Conservation (phyloP, 805 yeast species). For the Wickerhamiella hasegawae region DNA sequence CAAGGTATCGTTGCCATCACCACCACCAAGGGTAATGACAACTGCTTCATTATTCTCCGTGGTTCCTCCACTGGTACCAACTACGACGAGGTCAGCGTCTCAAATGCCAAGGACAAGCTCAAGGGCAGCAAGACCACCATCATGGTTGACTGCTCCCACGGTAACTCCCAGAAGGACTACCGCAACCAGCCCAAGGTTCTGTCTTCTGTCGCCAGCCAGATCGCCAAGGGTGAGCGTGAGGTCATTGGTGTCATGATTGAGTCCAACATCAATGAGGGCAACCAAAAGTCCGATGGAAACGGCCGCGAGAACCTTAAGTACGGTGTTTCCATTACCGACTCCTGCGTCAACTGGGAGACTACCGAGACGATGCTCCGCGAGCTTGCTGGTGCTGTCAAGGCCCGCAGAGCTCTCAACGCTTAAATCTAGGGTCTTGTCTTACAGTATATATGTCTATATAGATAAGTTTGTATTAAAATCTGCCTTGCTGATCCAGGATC, state of each 20-base stretch:
- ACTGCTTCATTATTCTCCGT: constrained; percentile 80
- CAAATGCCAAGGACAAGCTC: constrained; percentile 28
- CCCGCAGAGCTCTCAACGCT: constrained; percentile 38
- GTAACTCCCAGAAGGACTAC: constrained; percentile 83
- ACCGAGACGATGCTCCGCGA: constrained; percentile 57
- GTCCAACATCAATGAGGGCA: constrained; percentile 79
- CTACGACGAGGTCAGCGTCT: constrained; percentile 61
- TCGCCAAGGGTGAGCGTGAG: constrained; percentile 52
- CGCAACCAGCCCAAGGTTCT: constrained; percentile 88
- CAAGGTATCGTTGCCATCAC: constrained; percentile 94
- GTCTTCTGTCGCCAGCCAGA: constrained; percentile 58
- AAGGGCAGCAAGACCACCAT: constrained; percentile 34
- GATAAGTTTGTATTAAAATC: background rate
- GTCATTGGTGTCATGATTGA: constrained; percentile 96
- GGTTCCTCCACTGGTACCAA: constrained; percentile 94
- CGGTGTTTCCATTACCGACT: constrained; percentile 95
- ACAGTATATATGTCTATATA: background rate
- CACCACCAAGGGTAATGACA: constrained; percentile 85
- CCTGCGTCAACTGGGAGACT: constrained; percentile 82
- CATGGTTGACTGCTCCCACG: constrained; percentile 97
- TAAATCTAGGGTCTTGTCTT: background rate
- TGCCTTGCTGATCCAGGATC: too few species aligned
- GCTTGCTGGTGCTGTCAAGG: constrained; percentile 65
- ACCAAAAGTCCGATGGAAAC: constrained; percentile 67
- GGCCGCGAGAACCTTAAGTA: constrained; percentile 67